Conservation (phyloP, 306 rosid genomes). For the Datisca glomerata region DNA sequence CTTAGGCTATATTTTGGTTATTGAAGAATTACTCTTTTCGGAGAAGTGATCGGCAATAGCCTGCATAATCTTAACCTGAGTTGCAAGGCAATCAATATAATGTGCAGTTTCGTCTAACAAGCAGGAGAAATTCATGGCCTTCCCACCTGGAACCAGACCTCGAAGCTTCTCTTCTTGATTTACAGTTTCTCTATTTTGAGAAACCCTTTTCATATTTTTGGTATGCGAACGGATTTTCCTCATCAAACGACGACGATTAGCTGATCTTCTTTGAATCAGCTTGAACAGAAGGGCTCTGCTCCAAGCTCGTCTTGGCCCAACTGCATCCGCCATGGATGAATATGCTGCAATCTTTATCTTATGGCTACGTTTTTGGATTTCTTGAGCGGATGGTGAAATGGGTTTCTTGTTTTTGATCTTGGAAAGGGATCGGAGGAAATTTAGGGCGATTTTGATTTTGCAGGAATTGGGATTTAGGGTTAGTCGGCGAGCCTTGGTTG, state of each 20-base stretch:
- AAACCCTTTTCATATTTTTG: not conserved
- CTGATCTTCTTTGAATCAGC: conserved; percentile 5
- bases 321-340: conserved; percentile 29
- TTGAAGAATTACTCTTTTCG: too few species aligned
- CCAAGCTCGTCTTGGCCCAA: conserved; percentile 30
- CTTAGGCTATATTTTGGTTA: too few species aligned
- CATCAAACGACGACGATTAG: not conserved
- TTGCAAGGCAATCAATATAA: conserved; percentile 27
- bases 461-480: conserved; percentile 7
- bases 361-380: conserved; percentile 9
- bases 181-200: not conserved
- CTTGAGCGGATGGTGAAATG: not conserved
- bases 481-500: not conserved
- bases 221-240: conserved; percentile 2
- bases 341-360: conserved; percentile 27
- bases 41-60: not conserved
- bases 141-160: conserved; percentile 28
- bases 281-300: conserved; percentile 28
- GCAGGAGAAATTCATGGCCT: conserved; percentile 19
- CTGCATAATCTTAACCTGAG: conserved; percentile 32
- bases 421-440: conserved; percentile 18
- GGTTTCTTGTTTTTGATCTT: conserved; percentile 11
- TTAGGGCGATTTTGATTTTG: conserved; percentile 9
- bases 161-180: conserved; percentile 13
- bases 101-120: conserved; percentile 31